Evolutionary conservation across 2,329 filamentous ascomycete genomes (phyloP), one percentile per base, ranked within the genome.

Genomic region (Phyllosticta citribraziliensis): DNA sequence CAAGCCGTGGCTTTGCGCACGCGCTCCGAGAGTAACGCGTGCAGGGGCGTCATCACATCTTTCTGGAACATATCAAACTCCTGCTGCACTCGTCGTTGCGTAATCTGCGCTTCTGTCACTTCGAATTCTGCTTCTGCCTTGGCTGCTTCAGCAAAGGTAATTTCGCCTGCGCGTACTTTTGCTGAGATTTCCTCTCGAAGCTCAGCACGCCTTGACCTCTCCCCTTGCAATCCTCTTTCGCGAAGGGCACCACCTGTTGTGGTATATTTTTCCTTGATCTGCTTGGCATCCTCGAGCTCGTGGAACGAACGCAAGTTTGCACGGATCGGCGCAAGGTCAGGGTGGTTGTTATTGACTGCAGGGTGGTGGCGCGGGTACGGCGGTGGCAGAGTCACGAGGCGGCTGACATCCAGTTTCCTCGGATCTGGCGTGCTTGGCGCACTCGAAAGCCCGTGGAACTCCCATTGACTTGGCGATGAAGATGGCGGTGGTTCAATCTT

Each of bases 281-380:
- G 80, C 62, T 87, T 82, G 5, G 93, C 77, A 68, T 94, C 89
- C 17, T 82, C 80, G 56, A 96, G 76, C 66, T 94, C 86, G 58
- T 86, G 88, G 51, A 96, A 76, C 1, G 82, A 80, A 14, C 91
- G 84, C 20, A 97, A 88, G 0, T 85, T 82, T 2, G 81, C 85
- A 56, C 94, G 86, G 55, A 89, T 92, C 1, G 85, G 81, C 0
- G 87, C 82, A n/a, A 99, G 81, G 65, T 95, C 88, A 0, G 94
- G 94, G 70, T 99, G 94, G 67, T 85, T 95, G 70, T 97, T 99
- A 72, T 96, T 97, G 17, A 97, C 89, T 0, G 94, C 94, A 9
- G 94, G 94, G 68, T 97, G 88, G 69, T 97, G 93, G 8, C 93
- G 87, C 1, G 94, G 94, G 72, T 96, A 97, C 1, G 94, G 89